A percentile compares a stretch with the other conserved stretches of the same genome.
These are phyloP conservation scores for Lepraria neglecta DNA, from an alignment of 495 filamentous ascomycete genomes.

Conservation along the genomic window DNA sequence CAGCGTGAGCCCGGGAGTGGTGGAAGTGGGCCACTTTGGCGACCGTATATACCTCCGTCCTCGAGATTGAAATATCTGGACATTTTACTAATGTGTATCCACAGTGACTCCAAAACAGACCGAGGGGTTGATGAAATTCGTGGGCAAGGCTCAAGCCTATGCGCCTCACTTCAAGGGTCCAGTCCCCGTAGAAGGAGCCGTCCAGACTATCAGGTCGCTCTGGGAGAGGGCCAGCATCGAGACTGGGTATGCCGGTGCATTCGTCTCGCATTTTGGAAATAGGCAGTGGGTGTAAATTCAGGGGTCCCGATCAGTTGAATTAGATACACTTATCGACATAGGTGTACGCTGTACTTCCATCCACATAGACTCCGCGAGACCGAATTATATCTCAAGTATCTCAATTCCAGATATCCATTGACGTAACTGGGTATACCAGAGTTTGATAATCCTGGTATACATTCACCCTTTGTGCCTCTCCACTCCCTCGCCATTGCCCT, in stretches of 20 bases:
- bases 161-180: slow-evolving; percentile 47
- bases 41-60: neutral
- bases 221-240: slow-evolving; percentile 44
- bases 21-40: slow-evolving; percentile 34
- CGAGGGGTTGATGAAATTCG: slow-evolving; percentile 26
- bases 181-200: slow-evolving; percentile 38
- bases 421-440: neutral
- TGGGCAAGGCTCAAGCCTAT: slow-evolving; percentile 38
- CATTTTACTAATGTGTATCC: slow-evolving; percentile 5
- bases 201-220: slow-evolving; percentile 35
- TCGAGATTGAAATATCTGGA: slow-evolving; percentile 22
- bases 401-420: slow-evolving; percentile 7
- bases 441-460: too few relatives aligned
- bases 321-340: neutral
- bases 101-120: slow-evolving; percentile 39
- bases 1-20: slow-evolving; percentile 42
- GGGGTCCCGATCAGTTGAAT: neutral
- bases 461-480: too few relatives aligned
- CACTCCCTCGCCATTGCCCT: too few relatives aligned
- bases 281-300: slow-evolving; percentile 39
- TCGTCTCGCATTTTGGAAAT: slow-evolving; percentile 50
- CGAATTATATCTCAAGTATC: neutral
- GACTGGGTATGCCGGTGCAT: slow-evolving; percentile 44
- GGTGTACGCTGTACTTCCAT: neutral
- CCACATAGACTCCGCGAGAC: neutral